Evolutionary conservation across 2,329 filamentous ascomycete species (phyloP).

Genomic region (Botryotinia globosa): DNA sequence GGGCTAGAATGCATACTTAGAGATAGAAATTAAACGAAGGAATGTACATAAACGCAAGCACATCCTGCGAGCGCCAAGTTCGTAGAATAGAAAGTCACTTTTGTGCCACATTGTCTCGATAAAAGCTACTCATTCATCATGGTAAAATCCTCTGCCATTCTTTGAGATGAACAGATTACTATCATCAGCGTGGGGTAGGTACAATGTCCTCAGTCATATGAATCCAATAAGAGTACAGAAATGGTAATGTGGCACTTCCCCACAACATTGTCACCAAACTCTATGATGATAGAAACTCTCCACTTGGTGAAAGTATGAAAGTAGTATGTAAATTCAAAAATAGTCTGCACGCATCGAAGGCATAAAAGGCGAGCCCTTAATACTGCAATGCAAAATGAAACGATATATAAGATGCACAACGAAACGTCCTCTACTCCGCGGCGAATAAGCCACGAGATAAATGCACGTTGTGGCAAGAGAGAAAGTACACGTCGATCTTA

Average conservation of each 20-base stretch:
- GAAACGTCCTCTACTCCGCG: too few relatives aligned
- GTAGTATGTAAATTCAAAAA: not conserved
- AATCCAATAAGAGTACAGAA: not conserved
- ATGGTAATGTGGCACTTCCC: not conserved
- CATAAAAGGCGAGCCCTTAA: not conserved
- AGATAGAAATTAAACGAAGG: not conserved
- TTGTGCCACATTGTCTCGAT: not conserved
- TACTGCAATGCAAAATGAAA: not conserved
- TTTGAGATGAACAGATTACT: not conserved
- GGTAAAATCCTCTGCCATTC: not conserved
- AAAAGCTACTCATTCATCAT: not conserved
- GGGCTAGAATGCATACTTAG: not conserved
- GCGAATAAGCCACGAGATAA: not conserved
- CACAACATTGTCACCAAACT: not conserved
- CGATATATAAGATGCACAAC: not conserved
- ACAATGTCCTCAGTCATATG: too few relatives aligned
- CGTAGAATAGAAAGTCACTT: not conserved
- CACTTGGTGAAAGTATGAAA: not conserved
- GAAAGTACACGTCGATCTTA: not conserved
- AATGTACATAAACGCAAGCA: not conserved
- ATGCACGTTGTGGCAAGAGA: not conserved
- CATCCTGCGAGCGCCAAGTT: not conserved
- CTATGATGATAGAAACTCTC: not conserved
- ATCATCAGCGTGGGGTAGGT: too few relatives aligned
- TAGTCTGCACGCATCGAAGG: not conserved